Conservation (phyloP, 1,284 basidiomycete species). For the Volvariella volvacea region DNA sequence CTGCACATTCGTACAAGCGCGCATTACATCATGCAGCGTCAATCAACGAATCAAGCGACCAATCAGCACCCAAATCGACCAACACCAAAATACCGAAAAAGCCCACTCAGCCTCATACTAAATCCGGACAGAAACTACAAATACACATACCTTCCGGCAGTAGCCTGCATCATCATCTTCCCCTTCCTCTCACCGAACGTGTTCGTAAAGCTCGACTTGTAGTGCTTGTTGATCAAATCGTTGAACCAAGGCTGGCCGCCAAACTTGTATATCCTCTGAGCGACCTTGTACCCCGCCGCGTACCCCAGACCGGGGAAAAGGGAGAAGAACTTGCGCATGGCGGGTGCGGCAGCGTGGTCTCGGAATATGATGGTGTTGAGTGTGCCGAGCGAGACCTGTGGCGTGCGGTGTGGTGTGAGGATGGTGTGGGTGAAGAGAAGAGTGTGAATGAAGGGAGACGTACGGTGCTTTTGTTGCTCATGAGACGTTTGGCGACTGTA, state of each 20-base stretch:
- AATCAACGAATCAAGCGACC: slow-evolving; percentile 1
- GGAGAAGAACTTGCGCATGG: slow-evolving; percentile 75
- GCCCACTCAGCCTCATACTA: too few species aligned
- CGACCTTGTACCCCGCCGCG: slow-evolving; percentile 94
- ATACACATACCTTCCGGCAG: slow-evolving; percentile 76
- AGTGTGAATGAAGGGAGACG: slow-evolving; percentile 4
- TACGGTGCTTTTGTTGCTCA: slow-evolving; percentile 92
- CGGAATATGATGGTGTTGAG: slow-evolving; percentile 84
- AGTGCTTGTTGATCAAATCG: slow-evolving; percentile 79
- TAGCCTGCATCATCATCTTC: slow-evolving; percentile 93
- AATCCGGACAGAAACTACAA: too few species aligned
- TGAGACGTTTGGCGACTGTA: slow-evolving; percentile 94
- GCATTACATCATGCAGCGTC: slow-evolving; percentile 4
- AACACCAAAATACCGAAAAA: not conserved
- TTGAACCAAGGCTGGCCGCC: slow-evolving; percentile 98
- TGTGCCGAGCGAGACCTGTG: slow-evolving; percentile 54
- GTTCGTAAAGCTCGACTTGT: slow-evolving; percentile 73
- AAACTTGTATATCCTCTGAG: slow-evolving; percentile 96
- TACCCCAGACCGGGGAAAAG: slow-evolving; percentile 98
- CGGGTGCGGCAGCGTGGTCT: slow-evolving; percentile 68
- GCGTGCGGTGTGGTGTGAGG: slow-evolving; percentile 1
- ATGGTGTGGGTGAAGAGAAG: not conserved
- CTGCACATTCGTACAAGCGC: slow-evolving; percentile 30
- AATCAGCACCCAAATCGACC: not conserved
- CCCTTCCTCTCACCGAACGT: slow-evolving; percentile 94